A percentile compares a stretch with the other conserved stretches of the same genome.
phyloP scores from a whole-genome alignment of 164 flowering plant genomes.

The Saururus chinensis region DNA sequence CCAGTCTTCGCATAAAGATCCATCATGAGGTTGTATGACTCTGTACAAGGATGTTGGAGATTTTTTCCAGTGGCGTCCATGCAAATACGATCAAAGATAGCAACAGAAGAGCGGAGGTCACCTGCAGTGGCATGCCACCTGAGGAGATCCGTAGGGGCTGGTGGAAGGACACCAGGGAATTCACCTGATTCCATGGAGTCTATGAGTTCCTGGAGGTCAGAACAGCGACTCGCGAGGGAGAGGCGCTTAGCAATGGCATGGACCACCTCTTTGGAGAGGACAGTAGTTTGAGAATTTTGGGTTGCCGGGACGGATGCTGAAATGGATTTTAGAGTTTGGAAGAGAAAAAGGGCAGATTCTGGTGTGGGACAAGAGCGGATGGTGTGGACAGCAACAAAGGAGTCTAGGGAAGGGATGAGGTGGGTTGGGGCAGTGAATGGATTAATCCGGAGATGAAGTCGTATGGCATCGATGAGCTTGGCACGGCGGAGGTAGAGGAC shows the following conservation, averaged over 20 bases:
- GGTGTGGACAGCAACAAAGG: slow-evolving; percentile 65
- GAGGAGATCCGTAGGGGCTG: slow-evolving; percentile 60
- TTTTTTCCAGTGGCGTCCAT: slow-evolving; percentile 11
- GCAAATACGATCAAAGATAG: slow-evolving; percentile 47
- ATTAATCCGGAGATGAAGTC: slow-evolving; percentile 50
- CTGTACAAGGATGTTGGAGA: slow-evolving; percentile 34
- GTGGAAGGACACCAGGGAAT: slow-evolving; percentile 28
- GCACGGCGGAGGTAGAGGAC: slow-evolving; percentile 68
- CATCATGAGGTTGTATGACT: slow-evolving; percentile 72
- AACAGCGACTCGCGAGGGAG: slow-evolving; percentile 31
- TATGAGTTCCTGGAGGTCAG: slow-evolving; percentile 43
- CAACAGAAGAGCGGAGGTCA: slow-evolving; percentile 44
- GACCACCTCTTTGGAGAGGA: slow-evolving; percentile 20
- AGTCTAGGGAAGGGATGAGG: slow-evolving; percentile 28
- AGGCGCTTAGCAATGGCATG: slow-evolving; percentile 57
- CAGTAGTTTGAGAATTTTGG: neutral
- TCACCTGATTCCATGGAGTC: slow-evolving; percentile 39
- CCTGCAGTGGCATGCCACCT: slow-evolving; percentile 48
- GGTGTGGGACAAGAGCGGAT: slow-evolving; percentile 70
- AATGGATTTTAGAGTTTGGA: slow-evolving; percentile 30
- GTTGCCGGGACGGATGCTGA: slow-evolving; percentile 41
- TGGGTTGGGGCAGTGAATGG: slow-evolving; percentile 26
- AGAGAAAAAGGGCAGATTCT: slow-evolving; percentile 51
- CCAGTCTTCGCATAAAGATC: slow-evolving; percentile 36
- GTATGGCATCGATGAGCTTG: slow-evolving; percentile 58